Base-by-base conservation (phyloP, 1,139 yeast genomes). In the Blastobotrys persicus region DNA sequence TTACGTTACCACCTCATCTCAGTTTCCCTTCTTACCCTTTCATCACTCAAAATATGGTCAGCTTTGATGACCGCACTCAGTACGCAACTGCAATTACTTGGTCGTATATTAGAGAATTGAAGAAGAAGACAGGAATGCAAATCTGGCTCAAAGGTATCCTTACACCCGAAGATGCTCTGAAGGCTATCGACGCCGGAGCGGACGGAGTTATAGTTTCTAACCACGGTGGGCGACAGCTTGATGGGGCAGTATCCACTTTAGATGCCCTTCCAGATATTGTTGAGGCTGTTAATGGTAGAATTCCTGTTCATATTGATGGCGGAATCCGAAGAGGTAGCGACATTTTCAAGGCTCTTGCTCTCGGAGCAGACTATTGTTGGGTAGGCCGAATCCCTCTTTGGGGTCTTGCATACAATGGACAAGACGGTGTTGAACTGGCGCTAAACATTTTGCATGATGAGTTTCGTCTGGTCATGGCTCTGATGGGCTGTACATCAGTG, bases 211-310 rank as follows among this genome's bases (percentile, higher is more conserved):
- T 80, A 33, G 69, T 81, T 33, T 79, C 85, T n/a, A 81, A 81
- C 60, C 86, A 81, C 59, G 87, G 87, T 33, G 86, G 86, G 18
- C 67, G 86, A 48, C 86, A 81, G 61, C 70, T 81, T 45, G 86
- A 81, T 55, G 79, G 74, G 50, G 73, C 82, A 1, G 71, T 73
- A 59, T 77, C 84, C 0, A 82, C 86, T 6, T 64, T 81, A 43
- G 85, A 81, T 61, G 77, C 80, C 2, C 69, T 81, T 46, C 80
- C 81, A 1, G 83, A 80, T 55, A 73, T 81, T 38, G 77, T 74
- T 60, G 80, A 78, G 12, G 67, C 67, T 13, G 70, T 65, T 26
- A 64, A 69, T 38, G 72, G 74, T 37, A 70, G 74, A 37, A 68
- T 81, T 45, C 82, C 81, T 54, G 72, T 81, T 2, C 82, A 71